Base-by-base conservation (phyloP, 257 asterid genomes). In the Plantago major region DNA sequence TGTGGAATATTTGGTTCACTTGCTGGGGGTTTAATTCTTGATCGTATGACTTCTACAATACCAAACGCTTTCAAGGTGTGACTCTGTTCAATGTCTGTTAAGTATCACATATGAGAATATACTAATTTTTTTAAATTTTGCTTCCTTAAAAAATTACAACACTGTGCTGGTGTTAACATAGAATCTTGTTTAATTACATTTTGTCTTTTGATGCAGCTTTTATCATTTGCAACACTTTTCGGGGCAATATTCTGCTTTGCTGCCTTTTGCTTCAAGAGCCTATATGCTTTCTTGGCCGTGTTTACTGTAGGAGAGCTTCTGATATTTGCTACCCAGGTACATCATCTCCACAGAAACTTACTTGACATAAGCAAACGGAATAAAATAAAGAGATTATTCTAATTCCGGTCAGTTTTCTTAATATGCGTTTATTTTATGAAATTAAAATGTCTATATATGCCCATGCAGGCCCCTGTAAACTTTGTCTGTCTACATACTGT, bases 241-340 rank as follows among this genome's bases (percentile, higher is more conserved):
- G 98, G 96, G 61, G 96, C 89, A n/a, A 67, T 62, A 68, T 88
- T 85, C 73, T 90, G 96, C 84, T 88, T 90, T 76, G 77, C 85
- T 55, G 87, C 96, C 62, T 90, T 88, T 68, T 88, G 98, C 76
- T 82, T 85, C 22, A 81, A 85, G 77, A 88, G 82, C 86, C 71
- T 88, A 28, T 83, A 79, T 60, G 87, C 57, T 40, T 90, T 78
- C 76, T 64, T 90, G 64, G 84, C 76, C 55, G 71, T 88, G 48
- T 85, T 90, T 38, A 79, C 95, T 12, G 67, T 90, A 13, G 98
- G 96, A 56, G 95, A 90, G 77, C 69, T 88, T 74, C 82, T 90
- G 9, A 82, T 85, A 55, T 89, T 89, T 69, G 94, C 95, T 63
- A 93, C 97, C 42, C 98, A 89, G 96, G 98, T 88, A 61, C 11